These are phyloP conservation scores for Saposhnikovia divaricata DNA, from an alignment of 129 eudicot species.

Conservation along the genomic window DNA sequence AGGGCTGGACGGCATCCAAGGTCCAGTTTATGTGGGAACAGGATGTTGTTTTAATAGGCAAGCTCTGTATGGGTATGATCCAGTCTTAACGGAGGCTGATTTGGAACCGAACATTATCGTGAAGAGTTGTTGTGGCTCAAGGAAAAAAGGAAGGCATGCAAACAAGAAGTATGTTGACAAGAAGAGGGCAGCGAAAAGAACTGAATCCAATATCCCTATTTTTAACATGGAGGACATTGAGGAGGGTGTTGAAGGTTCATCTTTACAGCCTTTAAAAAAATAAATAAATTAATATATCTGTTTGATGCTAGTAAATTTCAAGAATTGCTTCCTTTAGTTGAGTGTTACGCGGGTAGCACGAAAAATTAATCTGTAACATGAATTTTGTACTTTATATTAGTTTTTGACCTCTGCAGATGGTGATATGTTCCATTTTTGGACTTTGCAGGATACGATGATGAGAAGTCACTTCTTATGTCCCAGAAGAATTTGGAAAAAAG, in stretches of 20 bases:
- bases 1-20: constrained; percentile 86
- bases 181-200: constrained; percentile 54
- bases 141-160: constrained; percentile 48
- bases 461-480: constrained; percentile 69
- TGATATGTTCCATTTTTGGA: neutral
- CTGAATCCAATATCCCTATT: constrained; percentile 71
- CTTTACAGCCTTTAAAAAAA: neutral
- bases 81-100: constrained; percentile 68
- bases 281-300: neutral
- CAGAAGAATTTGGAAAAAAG: constrained; percentile 81
- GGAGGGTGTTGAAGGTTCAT: constrained; percentile 68
- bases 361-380: neutral
- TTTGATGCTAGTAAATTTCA: neutral
- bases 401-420: neutral
- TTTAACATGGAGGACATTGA: constrained; percentile 71
- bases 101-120: constrained; percentile 66
- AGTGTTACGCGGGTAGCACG: neutral
- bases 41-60: constrained; percentile 85
- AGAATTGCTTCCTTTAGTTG: neutral
- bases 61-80: constrained; percentile 85
- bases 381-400: neutral
- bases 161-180: constrained; percentile 63
- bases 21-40: constrained; percentile 89
- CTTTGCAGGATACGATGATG: constrained; percentile 64
- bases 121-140: constrained; percentile 68